Evolutionary conservation across 139 green algal genomes (phyloP).

Genomic region (Nannochloris sp.): DNA sequence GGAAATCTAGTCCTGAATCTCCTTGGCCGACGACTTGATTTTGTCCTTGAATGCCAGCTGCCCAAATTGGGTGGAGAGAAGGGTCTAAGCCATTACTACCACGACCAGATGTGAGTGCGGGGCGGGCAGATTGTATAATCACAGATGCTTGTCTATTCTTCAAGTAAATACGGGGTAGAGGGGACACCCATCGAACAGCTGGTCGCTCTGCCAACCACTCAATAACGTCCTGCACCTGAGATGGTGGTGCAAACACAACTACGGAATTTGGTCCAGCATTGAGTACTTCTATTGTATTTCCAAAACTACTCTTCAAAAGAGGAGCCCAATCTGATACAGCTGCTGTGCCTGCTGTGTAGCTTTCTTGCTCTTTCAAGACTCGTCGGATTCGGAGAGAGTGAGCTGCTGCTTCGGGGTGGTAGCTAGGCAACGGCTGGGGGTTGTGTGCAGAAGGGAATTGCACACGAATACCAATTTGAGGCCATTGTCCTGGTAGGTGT

Average conservation of each 20-base stretch:
- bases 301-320: neutral
- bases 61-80: constrained; percentile 62
- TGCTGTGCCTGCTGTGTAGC: constrained; percentile 8
- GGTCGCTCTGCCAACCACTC: constrained; percentile 24
- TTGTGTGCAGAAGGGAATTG: constrained; percentile 3
- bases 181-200: constrained; percentile 39
- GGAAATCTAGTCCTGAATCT: constrained; percentile 74
- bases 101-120: neutral
- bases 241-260: neutral
- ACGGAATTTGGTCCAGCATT: neutral
- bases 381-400: neutral
- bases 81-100: constrained; percentile 3
- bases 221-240: constrained; percentile 7
- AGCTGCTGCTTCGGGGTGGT: neutral
- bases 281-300: neutral
- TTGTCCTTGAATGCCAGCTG: constrained; percentile 50
- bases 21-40: constrained; percentile 78
- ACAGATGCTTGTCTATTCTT: constrained; percentile 47
- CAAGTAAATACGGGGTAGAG: constrained; percentile 19
- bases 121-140: constrained; percentile 39
- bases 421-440: neutral
- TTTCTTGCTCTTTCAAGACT: neutral
- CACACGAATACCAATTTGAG: constrained; percentile 6
- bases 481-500: neutral
- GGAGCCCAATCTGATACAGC: constrained; percentile 18